Percentiles rank a stretch among this genome's conserved stretches.
These are phyloP conservation scores for Carex cristatella DNA, from an alignment of 176 grass and related monocot species.

Conservation along the genomic window DNA sequence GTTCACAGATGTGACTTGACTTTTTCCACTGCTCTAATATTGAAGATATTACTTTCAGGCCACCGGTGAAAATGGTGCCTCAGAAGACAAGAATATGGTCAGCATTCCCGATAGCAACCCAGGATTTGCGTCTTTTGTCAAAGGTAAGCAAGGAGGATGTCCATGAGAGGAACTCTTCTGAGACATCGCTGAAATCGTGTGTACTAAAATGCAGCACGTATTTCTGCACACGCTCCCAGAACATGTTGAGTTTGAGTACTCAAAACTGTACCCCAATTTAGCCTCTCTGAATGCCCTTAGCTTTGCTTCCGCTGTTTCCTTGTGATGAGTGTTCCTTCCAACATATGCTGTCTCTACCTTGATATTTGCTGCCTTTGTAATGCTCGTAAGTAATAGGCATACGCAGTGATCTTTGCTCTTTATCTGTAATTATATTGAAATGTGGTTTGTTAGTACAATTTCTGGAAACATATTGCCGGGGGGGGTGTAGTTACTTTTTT, in stretches of 20 bases:
- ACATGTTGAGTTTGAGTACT: background rate
- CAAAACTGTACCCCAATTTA: conserved; percentile 2
- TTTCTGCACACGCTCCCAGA: conserved; percentile 1
- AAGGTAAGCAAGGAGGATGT: conserved; percentile 1
- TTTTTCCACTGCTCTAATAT: conserved; percentile 2
- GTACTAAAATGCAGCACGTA: background rate
- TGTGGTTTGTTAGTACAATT: background rate
- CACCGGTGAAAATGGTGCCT: background rate
- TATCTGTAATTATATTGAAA: background rate
- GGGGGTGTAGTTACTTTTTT: background rate
- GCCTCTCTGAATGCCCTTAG: background rate
- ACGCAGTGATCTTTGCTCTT: conserved; percentile 12
- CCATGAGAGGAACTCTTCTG: background rate
- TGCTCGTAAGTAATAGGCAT: background rate
- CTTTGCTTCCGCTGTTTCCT: background rate
- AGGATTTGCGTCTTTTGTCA: background rate
- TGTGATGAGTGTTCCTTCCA: conserved; percentile 9
- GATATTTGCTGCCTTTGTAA: background rate
- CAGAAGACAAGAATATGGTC: background rate
- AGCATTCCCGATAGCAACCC: background rate
- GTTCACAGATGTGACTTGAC: background rate
- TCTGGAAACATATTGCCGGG: background rate
- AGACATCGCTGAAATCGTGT: background rate
- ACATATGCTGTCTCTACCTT: conserved; percentile 3
- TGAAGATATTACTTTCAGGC: background rate